These are phyloP conservation scores for Parachlorella kessleri DNA, from an alignment of 139 green algal species.

Conservation along the genomic window DNA sequence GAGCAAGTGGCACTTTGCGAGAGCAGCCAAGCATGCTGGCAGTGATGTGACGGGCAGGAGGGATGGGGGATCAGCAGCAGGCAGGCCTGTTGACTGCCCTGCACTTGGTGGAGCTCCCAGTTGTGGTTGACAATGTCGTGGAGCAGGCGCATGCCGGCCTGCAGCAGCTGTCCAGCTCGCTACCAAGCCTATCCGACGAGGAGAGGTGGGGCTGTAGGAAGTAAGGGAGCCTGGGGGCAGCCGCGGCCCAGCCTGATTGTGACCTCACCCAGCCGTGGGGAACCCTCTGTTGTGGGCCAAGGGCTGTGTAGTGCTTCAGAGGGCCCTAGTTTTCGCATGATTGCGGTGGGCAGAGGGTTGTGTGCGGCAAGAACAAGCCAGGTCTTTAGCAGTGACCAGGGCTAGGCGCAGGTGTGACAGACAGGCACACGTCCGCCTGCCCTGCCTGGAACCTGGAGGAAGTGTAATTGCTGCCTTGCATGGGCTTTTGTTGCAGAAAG, in stretches of 20 bases:
- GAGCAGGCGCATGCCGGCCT: constrained; percentile 5
- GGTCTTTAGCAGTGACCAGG: too few species aligned
- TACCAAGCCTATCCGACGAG: constrained; percentile 10
- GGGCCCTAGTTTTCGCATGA: too few species aligned
- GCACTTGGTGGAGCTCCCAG: constrained; percentile 16
- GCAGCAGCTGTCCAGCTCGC: constrained; percentile 2
- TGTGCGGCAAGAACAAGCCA: too few species aligned
- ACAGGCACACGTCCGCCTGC: neutral
- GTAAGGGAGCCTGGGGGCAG: neutral
- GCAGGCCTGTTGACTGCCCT: neutral
- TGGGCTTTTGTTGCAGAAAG: constrained; percentile 27
- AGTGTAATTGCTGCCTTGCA: neutral
- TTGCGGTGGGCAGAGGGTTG: too few species aligned
- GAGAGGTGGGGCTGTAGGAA: constrained; percentile 28
- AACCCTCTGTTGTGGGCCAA: too few species aligned
- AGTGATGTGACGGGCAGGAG: too few species aligned
- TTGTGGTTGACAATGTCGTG: constrained; percentile 18
- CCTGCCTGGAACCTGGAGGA: neutral
- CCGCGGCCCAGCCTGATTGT: neutral
- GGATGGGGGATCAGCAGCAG: neutral
- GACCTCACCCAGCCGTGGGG: too few species aligned
- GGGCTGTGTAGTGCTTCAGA: too few species aligned
- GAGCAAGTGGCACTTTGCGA: neutral
- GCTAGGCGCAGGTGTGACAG: too few species aligned
- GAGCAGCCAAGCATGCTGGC: neutral